These are phyloP conservation scores for Candida vaughaniae DNA, from an alignment of 805 yeast species.

Conservation along the genomic window DNA sequence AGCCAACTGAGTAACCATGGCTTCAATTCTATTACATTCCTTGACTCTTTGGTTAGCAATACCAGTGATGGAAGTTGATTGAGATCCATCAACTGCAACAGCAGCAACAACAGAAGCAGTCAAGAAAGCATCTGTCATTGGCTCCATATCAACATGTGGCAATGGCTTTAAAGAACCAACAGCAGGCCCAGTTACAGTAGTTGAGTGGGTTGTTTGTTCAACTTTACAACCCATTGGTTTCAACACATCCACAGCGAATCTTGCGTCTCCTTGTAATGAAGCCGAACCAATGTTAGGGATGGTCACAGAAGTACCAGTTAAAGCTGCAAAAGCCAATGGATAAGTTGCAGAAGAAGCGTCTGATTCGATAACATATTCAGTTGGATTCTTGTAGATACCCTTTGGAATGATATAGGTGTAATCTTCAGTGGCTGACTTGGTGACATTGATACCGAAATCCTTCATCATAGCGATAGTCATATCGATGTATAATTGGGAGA, in stretches of 20 bases:
- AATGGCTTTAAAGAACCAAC: slow-evolving; percentile 67
- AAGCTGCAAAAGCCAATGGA: slow-evolving; percentile 95
- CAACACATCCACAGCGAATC: slow-evolving; percentile 91
- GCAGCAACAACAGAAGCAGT: slow-evolving; percentile 98
- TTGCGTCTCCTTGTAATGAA: slow-evolving; percentile 95
- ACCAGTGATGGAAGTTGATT: slow-evolving; percentile 80
- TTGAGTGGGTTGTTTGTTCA: slow-evolving; percentile 75
- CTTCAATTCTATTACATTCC: slow-evolving; percentile 93
- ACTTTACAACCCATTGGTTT: slow-evolving; percentile 95
- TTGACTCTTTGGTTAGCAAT: slow-evolving; percentile 98
- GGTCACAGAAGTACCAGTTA: slow-evolving; percentile 90
- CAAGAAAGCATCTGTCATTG: slow-evolving; percentile 98
- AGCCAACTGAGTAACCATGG: slow-evolving; percentile 86
- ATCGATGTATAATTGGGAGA: slow-evolving; percentile 91
- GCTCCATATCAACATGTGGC: slow-evolving; percentile 90
- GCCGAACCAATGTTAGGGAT: slow-evolving; percentile 91
- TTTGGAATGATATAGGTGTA: slow-evolving; percentile 89
- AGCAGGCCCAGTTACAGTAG: slow-evolving; percentile 90
- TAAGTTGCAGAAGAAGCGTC: slow-evolving; percentile 98
- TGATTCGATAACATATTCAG: slow-evolving; percentile 85
- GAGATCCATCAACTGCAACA: slow-evolving; percentile 52
- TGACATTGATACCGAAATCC: slow-evolving; percentile 79
- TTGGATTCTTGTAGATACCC: slow-evolving; percentile 77
- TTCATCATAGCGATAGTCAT: slow-evolving; percentile 98
- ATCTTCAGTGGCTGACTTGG: slow-evolving; percentile 64